Base-by-base conservation (phyloP, 1,284 basidiomycete genomes). In the Microbotryum saponariae region DNA sequence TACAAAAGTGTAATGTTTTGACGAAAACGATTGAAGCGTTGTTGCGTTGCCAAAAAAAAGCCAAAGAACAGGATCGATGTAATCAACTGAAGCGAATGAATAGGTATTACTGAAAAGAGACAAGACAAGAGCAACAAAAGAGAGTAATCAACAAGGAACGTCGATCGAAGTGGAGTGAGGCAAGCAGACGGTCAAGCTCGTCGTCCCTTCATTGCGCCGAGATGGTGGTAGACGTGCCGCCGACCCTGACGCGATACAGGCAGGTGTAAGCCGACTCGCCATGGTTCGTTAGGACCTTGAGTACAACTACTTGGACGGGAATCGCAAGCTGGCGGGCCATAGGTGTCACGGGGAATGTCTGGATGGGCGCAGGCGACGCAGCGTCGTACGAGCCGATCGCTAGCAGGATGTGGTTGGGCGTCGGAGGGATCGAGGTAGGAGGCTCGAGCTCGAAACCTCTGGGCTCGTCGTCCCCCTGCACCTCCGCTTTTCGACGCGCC, bases 281-380 rank as follows among this genome's bases (percentile, higher is more conserved):
- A 85, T 91, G 94, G 73, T 97, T 97, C 72, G 80, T 87, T 74
- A 83, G 80, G 68, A 97, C 78, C 67, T 82, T 77, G 71, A 96
- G 79, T 60, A 88, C 83, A 20, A 97, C 87, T 52, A 91, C 78
- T 1, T 86, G 86, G 70, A 91, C 86, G 72, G 89, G 87, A 58
- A 94, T 79, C 6, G 81, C 84, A 20, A 91, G 78, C 16, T 82
- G 81, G 56, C 77, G 78, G 27, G 91, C 80, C 54, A 85, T 85
- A 55, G 82, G 77, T 0, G 81, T 78, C 4, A 91, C 84, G 8
- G 86, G 79, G 81, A 94, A 97, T 1, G 88, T 92, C 79, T 97
- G 93, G 48, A 93, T 82, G 62, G 88, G 82, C 50, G 82, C 79
- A 2, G 81, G 73, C 9, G 83, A 78, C 50, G 84, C 74, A 51